These are phyloP conservation scores for Saccharomyces pastorianus DNA, from an alignment of 1,139 yeast genomes.

Conservation along the genomic window DNA sequence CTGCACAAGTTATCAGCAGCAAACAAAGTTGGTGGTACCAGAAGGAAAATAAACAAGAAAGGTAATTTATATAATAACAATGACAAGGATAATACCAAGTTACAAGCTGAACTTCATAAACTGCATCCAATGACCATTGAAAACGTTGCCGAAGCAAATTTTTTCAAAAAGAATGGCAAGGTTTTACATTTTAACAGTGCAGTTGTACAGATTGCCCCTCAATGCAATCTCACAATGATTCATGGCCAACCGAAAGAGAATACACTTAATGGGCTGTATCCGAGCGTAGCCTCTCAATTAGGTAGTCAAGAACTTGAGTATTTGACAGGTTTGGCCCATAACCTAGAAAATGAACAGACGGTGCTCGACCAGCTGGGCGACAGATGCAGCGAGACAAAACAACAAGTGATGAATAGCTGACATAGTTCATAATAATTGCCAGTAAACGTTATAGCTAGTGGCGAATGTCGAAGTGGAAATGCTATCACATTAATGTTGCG, in stretches of 20 bases:
- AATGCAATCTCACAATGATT: slow-evolving; percentile 89
- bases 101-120: slow-evolving; percentile 86
- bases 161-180: slow-evolving; percentile 93
- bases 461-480: neutral
- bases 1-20: slow-evolving; percentile 64
- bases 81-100: slow-evolving; percentile 75
- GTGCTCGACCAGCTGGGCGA: slow-evolving; percentile 29
- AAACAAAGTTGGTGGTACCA: slow-evolving; percentile 83
- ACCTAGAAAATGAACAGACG: slow-evolving; percentile 52
- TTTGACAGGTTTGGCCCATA: slow-evolving; percentile 85
- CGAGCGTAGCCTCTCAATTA: slow-evolving; percentile 92
- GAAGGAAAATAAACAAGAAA: slow-evolving; percentile 73
- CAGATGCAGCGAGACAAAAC: slow-evolving; percentile 64
- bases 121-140: slow-evolving; percentile 85
- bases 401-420: slow-evolving; percentile 89
- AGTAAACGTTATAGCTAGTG: neutral
- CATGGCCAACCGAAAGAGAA: slow-evolving; percentile 95
- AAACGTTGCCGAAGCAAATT: slow-evolving; percentile 93
- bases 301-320: slow-evolving; percentile 94
- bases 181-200: slow-evolving; percentile 94
- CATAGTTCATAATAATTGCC: slow-evolving; percentile 32
- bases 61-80: slow-evolving; percentile 29
- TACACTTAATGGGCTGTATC: slow-evolving; percentile 86
- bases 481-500: slow-evolving; percentile 43
- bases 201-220: slow-evolving; percentile 89